These are phyloP conservation scores for Emydomyces testavorans DNA, from an alignment of 2,329 filamentous ascomycete genomes.

Conservation along the genomic window DNA sequence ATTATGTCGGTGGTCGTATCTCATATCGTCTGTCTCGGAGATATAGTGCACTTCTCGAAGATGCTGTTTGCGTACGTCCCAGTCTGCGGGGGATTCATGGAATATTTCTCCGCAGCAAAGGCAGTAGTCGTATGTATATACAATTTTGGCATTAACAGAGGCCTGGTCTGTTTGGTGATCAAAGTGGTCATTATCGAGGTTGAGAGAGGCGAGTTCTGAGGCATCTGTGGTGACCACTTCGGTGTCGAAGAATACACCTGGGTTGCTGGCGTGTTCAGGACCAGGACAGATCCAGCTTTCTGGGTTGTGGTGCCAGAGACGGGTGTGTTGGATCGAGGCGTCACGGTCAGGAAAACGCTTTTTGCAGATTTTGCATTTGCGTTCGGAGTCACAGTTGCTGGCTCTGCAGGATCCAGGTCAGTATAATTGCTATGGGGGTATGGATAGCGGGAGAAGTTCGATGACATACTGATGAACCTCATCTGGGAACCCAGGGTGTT, in stretches of 20 bases:
- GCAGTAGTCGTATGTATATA: slow-evolving; percentile 12
- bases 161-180: not conserved
- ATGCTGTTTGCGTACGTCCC: slow-evolving; percentile 9
- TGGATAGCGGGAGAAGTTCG: too few species aligned
- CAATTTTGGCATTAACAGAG: not conserved
- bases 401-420: not conserved
- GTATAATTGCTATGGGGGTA: too few species aligned
- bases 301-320: slow-evolving; percentile 12
- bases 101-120: slow-evolving; percentile 13
- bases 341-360: slow-evolving; percentile 8
- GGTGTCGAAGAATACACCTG: slow-evolving; percentile 10
- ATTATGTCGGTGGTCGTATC: slow-evolving; percentile 4
- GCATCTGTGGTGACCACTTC: slow-evolving; percentile 5
- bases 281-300: slow-evolving; percentile 12
- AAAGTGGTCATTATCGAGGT: slow-evolving; percentile 2
- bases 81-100: slow-evolving; percentile 3
- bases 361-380: slow-evolving; percentile 6
- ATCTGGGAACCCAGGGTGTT: slow-evolving; percentile 10
- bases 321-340: slow-evolving; percentile 6
- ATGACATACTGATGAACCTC: slow-evolving; percentile 8
- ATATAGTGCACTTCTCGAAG: slow-evolving; percentile 11
- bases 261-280: slow-evolving; percentile 9
- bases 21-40: slow-evolving; percentile 4
- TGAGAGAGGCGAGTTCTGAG: slow-evolving; percentile 1
- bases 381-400: not conserved